Percentiles rank a stretch among this genome's conserved stretches.
These are phyloP conservation scores for Lentinula sp. DNA, from an alignment of 768 basidiomycete genomes.

Conservation along the genomic window DNA sequence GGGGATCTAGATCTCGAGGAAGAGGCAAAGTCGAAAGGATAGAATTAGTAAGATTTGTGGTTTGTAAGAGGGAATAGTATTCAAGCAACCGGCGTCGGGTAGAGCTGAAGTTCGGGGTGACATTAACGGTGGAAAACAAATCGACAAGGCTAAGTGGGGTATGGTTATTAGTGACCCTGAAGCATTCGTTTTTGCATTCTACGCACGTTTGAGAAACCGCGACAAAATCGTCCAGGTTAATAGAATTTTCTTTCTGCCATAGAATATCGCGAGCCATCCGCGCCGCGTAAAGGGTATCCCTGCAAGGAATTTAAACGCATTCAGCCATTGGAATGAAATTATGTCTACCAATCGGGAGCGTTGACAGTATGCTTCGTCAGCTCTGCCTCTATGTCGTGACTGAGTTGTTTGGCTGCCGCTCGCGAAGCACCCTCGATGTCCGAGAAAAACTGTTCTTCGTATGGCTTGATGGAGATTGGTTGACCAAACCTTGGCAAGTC, in stretches of 20 bases:
- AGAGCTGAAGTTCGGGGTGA: constrained; percentile 46
- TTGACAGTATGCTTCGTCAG: constrained; percentile 80
- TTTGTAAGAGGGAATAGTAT: constrained; percentile 83
- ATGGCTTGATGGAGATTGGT: constrained; percentile 72
- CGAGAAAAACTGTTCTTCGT: constrained; percentile 73
- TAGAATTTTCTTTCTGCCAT: constrained; percentile 78
- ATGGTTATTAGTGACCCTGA: constrained; percentile 9
- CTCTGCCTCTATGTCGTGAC: constrained; percentile 63
- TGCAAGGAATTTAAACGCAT: constrained; percentile 19
- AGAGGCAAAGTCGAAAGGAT: constrained; percentile 81
- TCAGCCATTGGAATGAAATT: not conserved
- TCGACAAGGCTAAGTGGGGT: constrained; percentile 66
- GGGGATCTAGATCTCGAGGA: constrained; percentile 78
- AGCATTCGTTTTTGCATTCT: constrained; percentile 1
- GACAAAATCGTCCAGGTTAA: constrained; percentile 79
- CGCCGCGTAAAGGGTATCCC: constrained; percentile 87
- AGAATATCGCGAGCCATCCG: constrained; percentile 90
- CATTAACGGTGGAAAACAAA: constrained; percentile 68
- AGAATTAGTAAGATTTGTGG: constrained; percentile 79
- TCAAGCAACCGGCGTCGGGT: constrained; percentile 70
- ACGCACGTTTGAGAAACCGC: constrained; percentile 85
- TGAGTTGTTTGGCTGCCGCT: constrained; percentile 81
- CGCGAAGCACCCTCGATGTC: constrained; percentile 61
- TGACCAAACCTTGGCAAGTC: constrained; percentile 59
- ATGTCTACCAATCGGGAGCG: constrained; percentile 84